Conservation (phyloP, 2,329 filamentous ascomycete genomes). For the Chrysoporthe deuterocubensis region DNA sequence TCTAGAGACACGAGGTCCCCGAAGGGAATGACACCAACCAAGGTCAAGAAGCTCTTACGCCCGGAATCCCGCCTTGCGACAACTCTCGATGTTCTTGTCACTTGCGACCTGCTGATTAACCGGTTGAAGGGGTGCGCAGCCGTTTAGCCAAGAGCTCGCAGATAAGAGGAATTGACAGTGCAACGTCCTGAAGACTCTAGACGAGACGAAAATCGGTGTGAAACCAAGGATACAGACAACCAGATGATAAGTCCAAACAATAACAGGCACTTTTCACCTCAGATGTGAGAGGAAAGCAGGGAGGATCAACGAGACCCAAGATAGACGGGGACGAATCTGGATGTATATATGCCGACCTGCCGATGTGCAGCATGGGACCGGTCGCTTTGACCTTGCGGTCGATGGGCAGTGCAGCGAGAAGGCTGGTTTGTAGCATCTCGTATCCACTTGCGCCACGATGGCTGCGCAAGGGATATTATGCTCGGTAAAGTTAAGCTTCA, state of each 20-base stretch:
- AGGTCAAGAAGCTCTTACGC: neutral
- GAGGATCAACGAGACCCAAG: neutral
- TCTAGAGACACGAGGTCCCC: neutral
- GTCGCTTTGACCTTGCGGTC: neutral
- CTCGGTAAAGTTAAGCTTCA: neutral
- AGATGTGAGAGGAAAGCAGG: neutral
- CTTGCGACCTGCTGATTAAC: neutral
- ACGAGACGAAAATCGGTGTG: neutral
- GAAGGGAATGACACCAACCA: neutral
- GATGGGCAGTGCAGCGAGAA: conserved; percentile 4
- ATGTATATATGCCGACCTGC: conserved; percentile 9
- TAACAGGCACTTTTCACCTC: no score
- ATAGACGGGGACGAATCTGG: neutral
- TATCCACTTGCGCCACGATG: neutral
- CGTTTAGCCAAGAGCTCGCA: neutral
- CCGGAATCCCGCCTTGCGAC: neutral
- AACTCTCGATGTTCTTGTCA: neutral
- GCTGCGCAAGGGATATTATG: neutral
- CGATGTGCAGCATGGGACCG: neutral
- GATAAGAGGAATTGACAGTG: neutral
- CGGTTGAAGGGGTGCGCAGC: neutral
- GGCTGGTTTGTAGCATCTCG: neutral
- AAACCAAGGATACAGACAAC: neutral
- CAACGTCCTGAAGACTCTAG: neutral
- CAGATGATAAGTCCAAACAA: neutral